Percentiles rank a stretch among this genome's conserved stretches.
Conservation (phyloP, 2,329 filamentous ascomycete genomes). For the Fusarium proliferatum region DNA sequence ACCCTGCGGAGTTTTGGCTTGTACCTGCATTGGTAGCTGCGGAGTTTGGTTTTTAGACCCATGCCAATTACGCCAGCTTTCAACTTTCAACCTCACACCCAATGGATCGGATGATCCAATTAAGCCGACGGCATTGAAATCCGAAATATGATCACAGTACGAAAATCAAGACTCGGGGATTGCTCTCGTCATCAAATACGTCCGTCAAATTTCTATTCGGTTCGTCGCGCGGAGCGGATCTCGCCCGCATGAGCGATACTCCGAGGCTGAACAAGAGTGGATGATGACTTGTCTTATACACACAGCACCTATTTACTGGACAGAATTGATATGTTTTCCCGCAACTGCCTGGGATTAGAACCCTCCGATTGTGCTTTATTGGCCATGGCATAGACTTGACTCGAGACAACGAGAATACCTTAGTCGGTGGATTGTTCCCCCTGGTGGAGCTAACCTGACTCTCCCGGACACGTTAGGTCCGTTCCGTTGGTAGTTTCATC, state of each 20-base stretch:
- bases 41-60: slow-evolving; percentile 29
- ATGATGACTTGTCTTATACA: neutral
- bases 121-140: slow-evolving; percentile 33
- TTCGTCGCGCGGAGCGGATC: slow-evolving; percentile 21
- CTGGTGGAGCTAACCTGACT: slow-evolving; percentile 27
- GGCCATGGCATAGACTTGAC: neutral
- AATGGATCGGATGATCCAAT: slow-evolving; percentile 24
- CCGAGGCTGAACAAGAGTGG: neutral
- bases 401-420: neutral
- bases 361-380: neutral
- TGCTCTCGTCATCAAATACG: neutral
- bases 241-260: slow-evolving; percentile 2
- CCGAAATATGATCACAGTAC: slow-evolving; percentile 5
- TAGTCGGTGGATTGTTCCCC: slow-evolving; percentile 7
- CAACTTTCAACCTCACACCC: neutral
- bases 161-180: slow-evolving; percentile 6
- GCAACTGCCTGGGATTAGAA: neutral
- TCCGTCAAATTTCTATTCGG: slow-evolving; percentile 5
- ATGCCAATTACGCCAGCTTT: neutral
- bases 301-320: neutral
- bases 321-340: neutral
- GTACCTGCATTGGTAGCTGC: slow-evolving; percentile 29
- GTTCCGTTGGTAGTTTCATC: slow-evolving; percentile 30
- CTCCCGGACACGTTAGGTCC: slow-evolving; percentile 11
- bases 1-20: slow-evolving; percentile 27